These are phyloP conservation scores for Debaryomyces psychrophilus DNA, from an alignment of 1,139 yeast genomes.

Conservation along the genomic window DNA sequence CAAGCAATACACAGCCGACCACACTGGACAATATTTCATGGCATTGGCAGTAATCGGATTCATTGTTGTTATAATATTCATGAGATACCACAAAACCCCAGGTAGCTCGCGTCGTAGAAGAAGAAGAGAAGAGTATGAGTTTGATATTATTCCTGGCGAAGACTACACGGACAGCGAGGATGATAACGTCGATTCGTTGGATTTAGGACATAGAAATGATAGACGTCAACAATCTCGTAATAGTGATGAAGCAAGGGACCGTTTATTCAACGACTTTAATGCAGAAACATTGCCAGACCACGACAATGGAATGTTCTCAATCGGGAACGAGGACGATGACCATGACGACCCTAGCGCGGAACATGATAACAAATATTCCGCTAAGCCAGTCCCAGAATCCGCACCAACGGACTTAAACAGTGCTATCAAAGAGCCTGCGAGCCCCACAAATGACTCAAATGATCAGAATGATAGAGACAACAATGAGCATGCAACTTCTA, in stretches of 20 bases:
- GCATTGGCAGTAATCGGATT: conserved; percentile 64
- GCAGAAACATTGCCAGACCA: conserved; percentile 43
- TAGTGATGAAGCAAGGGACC: conserved; percentile 42
- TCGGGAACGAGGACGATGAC: conserved; percentile 44
- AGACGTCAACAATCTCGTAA: conserved; percentile 17
- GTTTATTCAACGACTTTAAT: conserved; percentile 44
- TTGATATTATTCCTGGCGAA: conserved; percentile 75
- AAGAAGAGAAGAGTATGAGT: conserved; percentile 75
- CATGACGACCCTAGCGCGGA: conserved; percentile 4
- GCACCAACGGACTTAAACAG: not conserved
- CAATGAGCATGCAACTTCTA: not conserved
- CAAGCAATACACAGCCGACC: conserved; percentile 36
- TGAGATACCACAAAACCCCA: conserved; percentile 56
- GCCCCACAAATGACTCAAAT: not conserved
- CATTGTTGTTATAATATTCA: conserved; percentile 52
- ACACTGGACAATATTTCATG: conserved; percentile 62
- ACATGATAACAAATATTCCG: not conserved
- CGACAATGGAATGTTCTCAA: conserved; percentile 47
- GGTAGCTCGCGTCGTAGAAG: conserved; percentile 56
- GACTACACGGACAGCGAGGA: conserved; percentile 49
- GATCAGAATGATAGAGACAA: not conserved
- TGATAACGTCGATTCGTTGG: conserved; percentile 31
- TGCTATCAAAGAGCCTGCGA: not conserved
- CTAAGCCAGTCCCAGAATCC: not conserved
- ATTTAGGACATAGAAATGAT: conserved; percentile 28